These are phyloP conservation scores for Backusella australiensis DNA, from an alignment of 192 early-diverging fungal species.

Conservation along the genomic window DNA sequence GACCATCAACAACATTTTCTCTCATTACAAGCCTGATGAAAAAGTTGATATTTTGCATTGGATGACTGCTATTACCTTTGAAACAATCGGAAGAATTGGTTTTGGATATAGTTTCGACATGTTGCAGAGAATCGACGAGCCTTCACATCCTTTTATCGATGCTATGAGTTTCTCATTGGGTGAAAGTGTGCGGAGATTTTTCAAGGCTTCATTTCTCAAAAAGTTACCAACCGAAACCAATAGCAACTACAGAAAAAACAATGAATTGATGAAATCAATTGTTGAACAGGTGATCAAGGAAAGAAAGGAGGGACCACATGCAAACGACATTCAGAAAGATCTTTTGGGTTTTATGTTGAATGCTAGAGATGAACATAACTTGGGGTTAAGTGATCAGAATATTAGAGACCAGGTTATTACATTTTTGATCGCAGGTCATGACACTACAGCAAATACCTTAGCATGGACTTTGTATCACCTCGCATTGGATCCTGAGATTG, in stretches of 20 bases:
- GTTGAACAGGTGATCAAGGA: constrained; percentile 51
- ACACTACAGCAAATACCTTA: constrained; percentile 53
- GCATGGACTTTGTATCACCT: constrained; percentile 51
- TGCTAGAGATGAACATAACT: constrained; percentile 37
- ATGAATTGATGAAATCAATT: constrained; percentile 43
- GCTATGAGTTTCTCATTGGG: constrained; percentile 39
- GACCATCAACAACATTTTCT: constrained; percentile 28
- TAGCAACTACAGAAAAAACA: constrained; percentile 28
- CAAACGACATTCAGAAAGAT: constrained; percentile 37
- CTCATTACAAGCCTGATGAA: constrained; percentile 30
- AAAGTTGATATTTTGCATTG: constrained; percentile 41
- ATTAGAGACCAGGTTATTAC: constrained; percentile 66
- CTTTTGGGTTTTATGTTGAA: constrained; percentile 58
- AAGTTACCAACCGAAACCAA: constrained; percentile 43
- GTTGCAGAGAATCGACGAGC: constrained; percentile 15
- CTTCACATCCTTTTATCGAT: constrained; percentile 29
- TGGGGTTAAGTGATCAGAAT: constrained; percentile 38
- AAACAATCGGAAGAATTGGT: constrained; percentile 53
- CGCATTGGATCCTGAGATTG: constrained; percentile 40
- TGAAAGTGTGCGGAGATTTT: constrained; percentile 29
- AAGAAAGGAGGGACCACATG: constrained; percentile 38
- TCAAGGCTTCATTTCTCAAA: constrained; percentile 41
- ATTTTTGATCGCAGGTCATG: constrained; percentile 58
- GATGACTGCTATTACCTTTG: constrained; percentile 56
- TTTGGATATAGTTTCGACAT: constrained; percentile 54